phyloP scores from a whole-genome alignment of 768 basidiomycete genomes.

The Lactarius quietus region DNA sequence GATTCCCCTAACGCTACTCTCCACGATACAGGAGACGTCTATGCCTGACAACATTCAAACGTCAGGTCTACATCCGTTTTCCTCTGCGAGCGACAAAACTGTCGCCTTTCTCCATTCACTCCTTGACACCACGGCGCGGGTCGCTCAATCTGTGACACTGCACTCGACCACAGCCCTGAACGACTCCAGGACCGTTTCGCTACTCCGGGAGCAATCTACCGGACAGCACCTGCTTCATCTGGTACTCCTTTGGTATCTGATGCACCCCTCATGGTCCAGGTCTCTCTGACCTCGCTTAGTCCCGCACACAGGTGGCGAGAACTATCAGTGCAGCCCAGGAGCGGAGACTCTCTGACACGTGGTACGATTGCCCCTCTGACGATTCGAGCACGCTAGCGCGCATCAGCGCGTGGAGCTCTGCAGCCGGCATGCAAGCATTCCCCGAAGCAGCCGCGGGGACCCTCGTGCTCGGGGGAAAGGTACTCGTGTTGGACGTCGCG shows the following conservation, averaged over 20 bases:
- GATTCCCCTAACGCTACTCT: slow-evolving; percentile 15
- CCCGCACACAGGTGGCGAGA: slow-evolving; percentile 18
- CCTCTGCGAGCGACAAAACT: slow-evolving; percentile 17
- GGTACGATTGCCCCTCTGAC: slow-evolving; percentile 18
- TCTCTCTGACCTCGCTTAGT: slow-evolving; percentile 8
- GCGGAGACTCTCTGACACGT: slow-evolving; percentile 3
- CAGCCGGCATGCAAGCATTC: slow-evolving; percentile 21
- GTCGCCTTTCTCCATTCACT: slow-evolving; percentile 16
- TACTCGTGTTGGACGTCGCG: slow-evolving; percentile 23
- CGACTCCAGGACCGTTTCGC: slow-evolving; percentile 23
- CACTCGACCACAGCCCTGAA: slow-evolving; percentile 16
- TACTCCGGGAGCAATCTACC: slow-evolving; percentile 22
- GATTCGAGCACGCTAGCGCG: slow-evolving; percentile 10
- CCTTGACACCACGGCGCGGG: slow-evolving; percentile 14
- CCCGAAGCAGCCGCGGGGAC: slow-evolving; percentile 11
- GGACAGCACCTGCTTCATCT: slow-evolving; percentile 19
- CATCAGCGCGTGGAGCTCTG: slow-evolving; percentile 15
- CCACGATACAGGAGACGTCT: slow-evolving; percentile 13
- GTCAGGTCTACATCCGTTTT: slow-evolving; percentile 11
- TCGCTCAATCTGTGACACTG: slow-evolving; percentile 14
- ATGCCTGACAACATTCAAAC: slow-evolving; percentile 1
- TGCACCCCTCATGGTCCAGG: neutral
- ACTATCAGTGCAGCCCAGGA: slow-evolving; percentile 15
- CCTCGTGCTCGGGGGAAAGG: slow-evolving; percentile 17
- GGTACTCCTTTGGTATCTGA: neutral